Conservation (phyloP, 2,329 filamentous ascomycete genomes). For the Pseudogymnoascus sp. region DNA sequence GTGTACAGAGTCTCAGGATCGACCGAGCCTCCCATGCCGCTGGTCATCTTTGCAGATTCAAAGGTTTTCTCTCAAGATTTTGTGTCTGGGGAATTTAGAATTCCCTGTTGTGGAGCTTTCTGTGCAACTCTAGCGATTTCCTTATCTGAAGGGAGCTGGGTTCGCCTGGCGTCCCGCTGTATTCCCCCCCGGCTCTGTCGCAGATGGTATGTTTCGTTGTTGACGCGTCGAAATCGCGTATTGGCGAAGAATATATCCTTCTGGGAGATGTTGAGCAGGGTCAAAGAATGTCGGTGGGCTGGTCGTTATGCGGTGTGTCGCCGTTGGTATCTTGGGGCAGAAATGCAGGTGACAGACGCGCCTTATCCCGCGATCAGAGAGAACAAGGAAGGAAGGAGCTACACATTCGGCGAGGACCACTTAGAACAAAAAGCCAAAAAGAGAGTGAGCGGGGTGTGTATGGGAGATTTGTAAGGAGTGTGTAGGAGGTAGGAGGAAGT, state of each 20-base stretch:
- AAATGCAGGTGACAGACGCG: not conserved
- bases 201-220: not conserved
- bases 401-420: not conserved
- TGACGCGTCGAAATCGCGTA: slow-evolving; percentile 2
- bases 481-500: not conserved
- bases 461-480: not conserved
- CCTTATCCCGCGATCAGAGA: not conserved
- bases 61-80: not conserved
- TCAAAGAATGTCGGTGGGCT: not conserved
- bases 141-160: slow-evolving; percentile 3
- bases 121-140: slow-evolving; percentile 2
- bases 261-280: not conserved
- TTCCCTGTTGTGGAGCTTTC: slow-evolving; percentile 1
- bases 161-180: not conserved
- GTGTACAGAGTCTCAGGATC: slow-evolving; percentile 91
- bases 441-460: not conserved
- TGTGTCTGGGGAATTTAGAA: not conserved
- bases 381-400: slow-evolving; percentile 1
- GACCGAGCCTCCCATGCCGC: slow-evolving; percentile 42
- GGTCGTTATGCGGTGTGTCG: not conserved
- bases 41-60: slow-evolving; percentile 22
- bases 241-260: not conserved
- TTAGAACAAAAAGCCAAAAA: not conserved
- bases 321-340: not conserved
- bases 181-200: not conserved